phyloP scores from a whole-genome alignment of 2,329 filamentous ascomycete genomes.

The Xylaria sp. region DNA sequence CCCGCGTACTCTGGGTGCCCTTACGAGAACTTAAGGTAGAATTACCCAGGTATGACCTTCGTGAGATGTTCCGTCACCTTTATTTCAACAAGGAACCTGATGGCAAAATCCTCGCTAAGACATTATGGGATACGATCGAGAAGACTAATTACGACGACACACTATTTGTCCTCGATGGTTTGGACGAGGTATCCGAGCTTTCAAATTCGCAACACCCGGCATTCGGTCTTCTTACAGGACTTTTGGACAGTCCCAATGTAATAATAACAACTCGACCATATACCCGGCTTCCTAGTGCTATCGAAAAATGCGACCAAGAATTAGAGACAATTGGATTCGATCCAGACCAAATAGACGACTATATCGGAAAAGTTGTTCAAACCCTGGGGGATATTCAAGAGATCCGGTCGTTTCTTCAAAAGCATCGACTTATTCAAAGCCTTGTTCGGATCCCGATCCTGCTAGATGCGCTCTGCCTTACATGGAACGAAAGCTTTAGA shows the following conservation, averaged over 20 bases:
- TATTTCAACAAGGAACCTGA: background rate
- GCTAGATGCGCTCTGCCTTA: slow-evolving; percentile 57
- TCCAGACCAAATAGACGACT: slow-evolving; percentile 50
- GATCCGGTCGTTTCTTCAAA: slow-evolving; percentile 51
- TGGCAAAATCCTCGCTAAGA: background rate
- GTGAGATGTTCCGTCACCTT: background rate
- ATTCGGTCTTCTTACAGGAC: background rate
- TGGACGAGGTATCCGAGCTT: slow-evolving; percentile 54
- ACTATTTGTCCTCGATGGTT: slow-evolving; percentile 58
- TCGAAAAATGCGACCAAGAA: slow-evolving; percentile 49
- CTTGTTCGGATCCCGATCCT: slow-evolving; percentile 57
- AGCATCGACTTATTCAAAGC: slow-evolving; percentile 49
- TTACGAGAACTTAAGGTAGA: slow-evolving; percentile 37
- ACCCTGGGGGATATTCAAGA: slow-evolving; percentile 35
- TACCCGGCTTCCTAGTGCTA: slow-evolving; percentile 23
- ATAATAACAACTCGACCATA: slow-evolving; percentile 56
- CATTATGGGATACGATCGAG: background rate
- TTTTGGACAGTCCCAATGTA: slow-evolving; percentile 47
- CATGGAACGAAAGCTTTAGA: slow-evolving; percentile 47
- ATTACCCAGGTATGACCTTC: slow-evolving; percentile 29
- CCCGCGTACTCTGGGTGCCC: slow-evolving; percentile 24
- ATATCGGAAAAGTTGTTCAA: slow-evolving; percentile 45
- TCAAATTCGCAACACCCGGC: background rate
- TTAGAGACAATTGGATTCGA: slow-evolving; percentile 56
- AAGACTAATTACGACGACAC: slow-evolving; percentile 7